Conservation (phyloP, 129 eudicot species). For the Helianthus tuberosus region DNA sequence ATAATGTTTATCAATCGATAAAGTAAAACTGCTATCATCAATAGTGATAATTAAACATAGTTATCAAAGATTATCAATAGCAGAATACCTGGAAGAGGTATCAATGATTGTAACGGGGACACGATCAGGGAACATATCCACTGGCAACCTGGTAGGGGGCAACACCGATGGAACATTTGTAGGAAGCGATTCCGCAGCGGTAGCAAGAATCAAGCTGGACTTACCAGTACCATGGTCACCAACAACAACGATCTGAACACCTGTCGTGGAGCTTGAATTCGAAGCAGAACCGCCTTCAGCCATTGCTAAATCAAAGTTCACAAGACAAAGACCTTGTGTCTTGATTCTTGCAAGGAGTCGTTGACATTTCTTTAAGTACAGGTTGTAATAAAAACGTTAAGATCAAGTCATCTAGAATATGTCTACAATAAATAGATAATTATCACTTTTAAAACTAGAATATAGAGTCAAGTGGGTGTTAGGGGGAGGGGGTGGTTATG, state of each 20-base stretch:
- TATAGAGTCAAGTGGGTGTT: too few relatives aligned
- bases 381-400: too few relatives aligned
- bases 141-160: constrained; percentile 83
- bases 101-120: constrained; percentile 84
- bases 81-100: constrained; percentile 73
- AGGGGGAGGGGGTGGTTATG: too few relatives aligned
- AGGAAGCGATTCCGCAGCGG: constrained; percentile 68
- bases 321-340: too few relatives aligned
- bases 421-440: too few relatives aligned
- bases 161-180: constrained; percentile 68
- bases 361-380: too few relatives aligned
- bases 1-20: background rate
- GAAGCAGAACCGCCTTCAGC: constrained; percentile 51
- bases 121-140: constrained; percentile 78
- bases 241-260: constrained; percentile 83
- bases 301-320: constrained; percentile 26
- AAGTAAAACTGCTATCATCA: background rate
- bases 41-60: too few relatives aligned
- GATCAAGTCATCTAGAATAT: too few relatives aligned
- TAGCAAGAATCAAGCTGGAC: constrained; percentile 74
- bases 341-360: too few relatives aligned
- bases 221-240: constrained; percentile 90
- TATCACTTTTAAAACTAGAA: too few relatives aligned
- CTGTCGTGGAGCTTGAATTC: constrained; percentile 24
- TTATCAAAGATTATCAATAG: too few relatives aligned